Conservation (phyloP, 106 monocot species). For the Dioscorea dumetorum region DNA sequence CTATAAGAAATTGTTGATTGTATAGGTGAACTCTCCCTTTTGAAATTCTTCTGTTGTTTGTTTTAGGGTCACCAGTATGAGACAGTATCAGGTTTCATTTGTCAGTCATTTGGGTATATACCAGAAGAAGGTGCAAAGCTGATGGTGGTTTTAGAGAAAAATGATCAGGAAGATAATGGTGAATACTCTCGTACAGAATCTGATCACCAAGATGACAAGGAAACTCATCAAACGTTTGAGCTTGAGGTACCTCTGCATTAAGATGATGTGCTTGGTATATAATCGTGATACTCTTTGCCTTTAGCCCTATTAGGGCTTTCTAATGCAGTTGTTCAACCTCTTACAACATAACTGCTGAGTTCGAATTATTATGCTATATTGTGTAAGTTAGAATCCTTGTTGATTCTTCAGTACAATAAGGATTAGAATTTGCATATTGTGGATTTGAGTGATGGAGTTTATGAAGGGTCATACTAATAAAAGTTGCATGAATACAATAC, state of each 20-base stretch:
- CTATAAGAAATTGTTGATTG: neutral
- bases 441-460: too few relatives aligned
- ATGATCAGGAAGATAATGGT: conserved; percentile 43
- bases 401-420: too few relatives aligned
- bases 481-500: too few relatives aligned
- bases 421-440: too few relatives aligned
- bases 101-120: conserved; percentile 90
- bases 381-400: too few relatives aligned
- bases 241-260: conserved; percentile 58
- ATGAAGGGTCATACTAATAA: too few relatives aligned
- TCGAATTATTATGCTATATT: too few relatives aligned
- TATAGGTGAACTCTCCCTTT: too few relatives aligned
- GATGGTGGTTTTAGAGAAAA: conserved; percentile 67
- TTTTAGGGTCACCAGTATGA: conserved; percentile 94
- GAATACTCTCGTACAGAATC: conserved; percentile 48
- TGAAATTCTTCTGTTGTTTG: neutral
- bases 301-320: neutral
- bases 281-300: too few relatives aligned
- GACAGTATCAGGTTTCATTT: conserved; percentile 95
- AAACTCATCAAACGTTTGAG: conserved; percentile 69
- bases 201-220: conserved; percentile 45
- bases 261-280: neutral
- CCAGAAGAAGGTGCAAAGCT: conserved; percentile 78
- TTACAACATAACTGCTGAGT: too few relatives aligned
- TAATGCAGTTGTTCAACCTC: neutral